These are phyloP conservation scores for Phyllosticta paracitricarpa DNA, from an alignment of 2,329 filamentous ascomycete genomes.

Conservation along the genomic window DNA sequence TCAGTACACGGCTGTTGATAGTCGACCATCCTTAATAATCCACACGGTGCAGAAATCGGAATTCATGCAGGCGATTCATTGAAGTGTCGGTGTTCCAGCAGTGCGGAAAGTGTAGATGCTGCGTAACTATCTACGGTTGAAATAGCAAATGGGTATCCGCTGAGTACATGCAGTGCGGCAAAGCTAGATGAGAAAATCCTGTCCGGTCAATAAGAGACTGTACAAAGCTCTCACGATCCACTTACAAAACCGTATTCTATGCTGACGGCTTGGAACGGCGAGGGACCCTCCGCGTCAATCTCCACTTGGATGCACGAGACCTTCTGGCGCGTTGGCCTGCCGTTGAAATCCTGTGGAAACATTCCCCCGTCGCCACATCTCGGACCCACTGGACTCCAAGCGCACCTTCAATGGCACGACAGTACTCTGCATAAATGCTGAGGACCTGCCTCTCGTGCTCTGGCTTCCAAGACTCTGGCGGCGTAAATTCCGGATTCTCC, in stretches of 20 bases:
- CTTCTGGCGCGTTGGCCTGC: not conserved
- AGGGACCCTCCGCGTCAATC: not conserved
- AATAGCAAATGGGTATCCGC: not conserved
- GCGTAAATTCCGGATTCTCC: not conserved
- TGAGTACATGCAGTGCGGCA: not conserved
- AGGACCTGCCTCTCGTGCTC: not conserved
- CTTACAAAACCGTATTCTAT: not conserved
- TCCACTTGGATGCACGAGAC: not conserved
- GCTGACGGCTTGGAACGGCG: not conserved
- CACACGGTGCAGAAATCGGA: not conserved
- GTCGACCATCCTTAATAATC: not conserved
- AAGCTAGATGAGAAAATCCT: not conserved
- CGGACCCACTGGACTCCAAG: conserved; percentile 3
- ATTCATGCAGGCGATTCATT: not conserved
- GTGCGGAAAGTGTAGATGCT: not conserved
- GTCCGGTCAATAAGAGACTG: not conserved
- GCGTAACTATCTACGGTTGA: not conserved
- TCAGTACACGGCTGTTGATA: not conserved
- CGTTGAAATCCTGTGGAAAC: not conserved
- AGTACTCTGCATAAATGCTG: not conserved
- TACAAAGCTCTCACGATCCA: not conserved
- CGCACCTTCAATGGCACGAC: not conserved
- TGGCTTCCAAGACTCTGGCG: not conserved
- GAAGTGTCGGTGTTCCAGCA: not conserved
- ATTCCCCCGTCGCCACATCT: not conserved